phyloP scores from a whole-genome alignment of 495 filamentous ascomycete genomes.

The Xylaria longipes region DNA sequence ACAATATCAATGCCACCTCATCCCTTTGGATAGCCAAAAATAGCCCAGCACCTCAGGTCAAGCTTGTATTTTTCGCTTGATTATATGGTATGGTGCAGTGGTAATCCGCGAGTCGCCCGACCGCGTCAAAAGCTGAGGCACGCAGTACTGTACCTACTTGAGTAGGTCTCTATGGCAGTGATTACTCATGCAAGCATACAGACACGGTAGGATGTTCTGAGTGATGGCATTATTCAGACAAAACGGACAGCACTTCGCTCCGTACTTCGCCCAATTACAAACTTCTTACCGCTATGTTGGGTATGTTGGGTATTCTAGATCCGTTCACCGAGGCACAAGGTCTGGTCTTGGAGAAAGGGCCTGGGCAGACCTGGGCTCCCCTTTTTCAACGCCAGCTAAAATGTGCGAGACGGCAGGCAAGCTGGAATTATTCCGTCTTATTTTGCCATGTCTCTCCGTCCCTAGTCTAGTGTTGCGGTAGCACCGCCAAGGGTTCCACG shows the following conservation, averaged over 20 bases:
- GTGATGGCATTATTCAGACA: no score
- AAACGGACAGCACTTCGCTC: neutral
- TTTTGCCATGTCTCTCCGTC: slow-evolving; percentile 3
- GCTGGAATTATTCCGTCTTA: slow-evolving; percentile 23
- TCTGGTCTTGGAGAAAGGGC: neutral
- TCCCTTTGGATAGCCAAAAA: neutral
- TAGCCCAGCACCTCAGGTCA: neutral
- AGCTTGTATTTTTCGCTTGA: neutral
- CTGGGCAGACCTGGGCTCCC: neutral
- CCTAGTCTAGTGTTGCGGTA: neutral
- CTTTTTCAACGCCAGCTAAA: neutral
- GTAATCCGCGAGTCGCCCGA: neutral
- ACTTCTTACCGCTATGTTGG: neutral
- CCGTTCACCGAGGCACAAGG: slow-evolving; percentile 10
- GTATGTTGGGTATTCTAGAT: neutral
- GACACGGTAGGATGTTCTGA: neutral
- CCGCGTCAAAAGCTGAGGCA: neutral
- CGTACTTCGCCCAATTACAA: neutral
- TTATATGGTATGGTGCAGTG: neutral
- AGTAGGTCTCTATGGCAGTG: neutral
- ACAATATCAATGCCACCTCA: neutral
- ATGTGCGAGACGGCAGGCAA: neutral
- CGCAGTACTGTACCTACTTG: neutral
- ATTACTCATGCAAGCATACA: neutral
- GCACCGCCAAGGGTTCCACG: neutral